Evolutionary conservation across 2,329 filamentous ascomycete species (phyloP), one percentile per base, ranked within the genome.

Genomic region (Hypoxylon sp.): DNA sequence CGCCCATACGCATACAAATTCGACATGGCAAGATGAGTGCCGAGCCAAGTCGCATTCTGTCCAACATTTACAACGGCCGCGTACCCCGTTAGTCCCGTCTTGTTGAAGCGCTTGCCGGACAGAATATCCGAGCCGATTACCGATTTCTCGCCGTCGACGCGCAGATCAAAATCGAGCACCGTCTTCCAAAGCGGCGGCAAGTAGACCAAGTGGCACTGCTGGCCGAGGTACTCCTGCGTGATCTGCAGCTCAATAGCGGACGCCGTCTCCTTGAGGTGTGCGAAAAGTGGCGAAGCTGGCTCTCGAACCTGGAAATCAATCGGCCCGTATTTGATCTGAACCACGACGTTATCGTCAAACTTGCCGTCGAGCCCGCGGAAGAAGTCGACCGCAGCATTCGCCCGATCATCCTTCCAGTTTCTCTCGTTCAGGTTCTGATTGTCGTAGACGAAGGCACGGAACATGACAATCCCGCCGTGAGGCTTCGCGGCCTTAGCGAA

Each of bases 301-400:
- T 92, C 91, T 37, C 91, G 86, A 10, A 92, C 88, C 73, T 92
- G 91, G 77, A 93, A 92, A 74, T 93, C 91, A 66, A 92, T 92
- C 0, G 91, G 90, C 0, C 91, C 91, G 69, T 90, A 92, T 78
- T 93, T 93, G 78, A 93, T 89, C 75, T 93, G 91, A 2, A 93
- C 84, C 0, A 93, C 84, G 0, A 92, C 90, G 51, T 93, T 93
- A 50, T 90, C 87, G 22, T 90, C 88, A 63, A 93, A 93, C 66
- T 89, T 77, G 4, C 84, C 86, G 73, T 93, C 91, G 0, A 92
- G 83, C 0, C 83, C 82, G 14, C 87, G 81, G 77, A 93, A 92
- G 78, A 87, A 91, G 0, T 92, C 83, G 0, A 92, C 88, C 0
- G 89, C 90, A 0, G 90, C 91, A 60, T 92, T 92, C 1, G 91